These are phyloP conservation scores for Ramaria rubella DNA, from an alignment of 768 basidiomycete species.

Conservation along the genomic window DNA sequence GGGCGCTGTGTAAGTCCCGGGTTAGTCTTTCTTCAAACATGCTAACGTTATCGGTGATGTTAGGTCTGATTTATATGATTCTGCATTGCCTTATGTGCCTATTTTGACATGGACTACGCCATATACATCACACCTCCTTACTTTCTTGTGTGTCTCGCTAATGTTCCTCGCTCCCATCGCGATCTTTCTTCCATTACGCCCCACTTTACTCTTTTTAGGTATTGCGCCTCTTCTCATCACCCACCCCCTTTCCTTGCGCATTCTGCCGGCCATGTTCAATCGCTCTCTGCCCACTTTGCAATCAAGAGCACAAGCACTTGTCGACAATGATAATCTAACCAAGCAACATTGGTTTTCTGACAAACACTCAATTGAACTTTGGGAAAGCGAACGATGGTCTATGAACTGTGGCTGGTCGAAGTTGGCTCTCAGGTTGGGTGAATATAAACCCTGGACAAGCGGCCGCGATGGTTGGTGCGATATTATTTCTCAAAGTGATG, in stretches of 20 bases:
- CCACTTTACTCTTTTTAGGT: slow-evolving; percentile 41
- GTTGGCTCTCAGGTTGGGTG: slow-evolving; percentile 30
- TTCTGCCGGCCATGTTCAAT: slow-evolving; percentile 28
- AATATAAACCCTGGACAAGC: slow-evolving; percentile 62
- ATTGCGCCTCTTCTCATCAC: slow-evolving; percentile 46
- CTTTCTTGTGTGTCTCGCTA: slow-evolving; percentile 40
- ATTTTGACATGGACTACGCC: slow-evolving; percentile 46
- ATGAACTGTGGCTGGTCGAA: slow-evolving; percentile 33
- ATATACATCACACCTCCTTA: slow-evolving; percentile 49
- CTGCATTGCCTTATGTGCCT: slow-evolving; percentile 42
- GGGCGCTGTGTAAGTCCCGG: slow-evolving; percentile 58
- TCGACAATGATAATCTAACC: slow-evolving; percentile 61
- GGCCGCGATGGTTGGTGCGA: slow-evolving; percentile 68
- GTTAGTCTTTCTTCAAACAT: not conserved
- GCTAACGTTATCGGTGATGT: not conserved
- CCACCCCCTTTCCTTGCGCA: slow-evolving; percentile 38
- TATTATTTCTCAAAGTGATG: slow-evolving; percentile 37
- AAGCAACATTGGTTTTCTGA: slow-evolving; percentile 61
- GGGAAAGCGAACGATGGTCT: slow-evolving; percentile 71
- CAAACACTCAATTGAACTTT: slow-evolving; percentile 64
- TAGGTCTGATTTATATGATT: slow-evolving; percentile 59
- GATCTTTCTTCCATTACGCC: slow-evolving; percentile 32
- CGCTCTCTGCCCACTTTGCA: slow-evolving; percentile 15
- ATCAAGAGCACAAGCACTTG: slow-evolving; percentile 27
- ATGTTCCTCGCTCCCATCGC: slow-evolving; percentile 23